A percentile compares a stretch with the other conserved stretches of the same genome.
These are phyloP conservation scores for Conticribra guillardii DNA, from an alignment of 108 stramenopile species.

Conservation along the genomic window DNA sequence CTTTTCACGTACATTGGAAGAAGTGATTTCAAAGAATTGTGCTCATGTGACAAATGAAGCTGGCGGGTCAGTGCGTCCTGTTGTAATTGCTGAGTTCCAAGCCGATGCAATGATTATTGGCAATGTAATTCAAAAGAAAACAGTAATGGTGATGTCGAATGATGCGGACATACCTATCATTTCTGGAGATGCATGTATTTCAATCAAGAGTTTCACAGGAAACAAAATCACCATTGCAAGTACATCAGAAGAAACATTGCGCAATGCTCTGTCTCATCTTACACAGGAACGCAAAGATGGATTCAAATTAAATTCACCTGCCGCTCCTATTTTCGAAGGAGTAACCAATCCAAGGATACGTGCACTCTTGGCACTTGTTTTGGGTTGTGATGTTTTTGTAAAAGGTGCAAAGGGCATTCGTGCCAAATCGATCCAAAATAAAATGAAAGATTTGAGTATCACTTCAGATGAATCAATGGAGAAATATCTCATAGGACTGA, in stretches of 20 bases:
- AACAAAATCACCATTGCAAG: slow-evolving; percentile 7
- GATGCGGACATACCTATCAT: slow-evolving; percentile 31
- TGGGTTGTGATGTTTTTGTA: slow-evolving; percentile 30
- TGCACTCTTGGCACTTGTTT: slow-evolving; percentile 12
- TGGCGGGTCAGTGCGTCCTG: slow-evolving; percentile 17
- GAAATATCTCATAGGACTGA: no score
- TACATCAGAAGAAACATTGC: slow-evolving; percentile 4
- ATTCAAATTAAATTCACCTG: background rate
- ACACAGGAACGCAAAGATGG: background rate
- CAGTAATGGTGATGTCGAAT: slow-evolving; percentile 18
- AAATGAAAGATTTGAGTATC: background rate
- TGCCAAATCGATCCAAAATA: background rate
- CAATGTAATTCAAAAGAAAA: background rate
- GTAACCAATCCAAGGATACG: background rate
- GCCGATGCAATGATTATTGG: slow-evolving; percentile 32
- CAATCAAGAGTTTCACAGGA: slow-evolving; percentile 20
- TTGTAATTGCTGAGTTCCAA: slow-evolving; percentile 33
- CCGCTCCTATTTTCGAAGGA: slow-evolving; percentile 26
- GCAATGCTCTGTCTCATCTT: background rate
- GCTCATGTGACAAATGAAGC: slow-evolving; percentile 15
- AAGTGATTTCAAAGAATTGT: slow-evolving; percentile 1
- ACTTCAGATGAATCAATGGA: no score
- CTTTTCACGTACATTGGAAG: slow-evolving; percentile 5
- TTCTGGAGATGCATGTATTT: slow-evolving; percentile 22
- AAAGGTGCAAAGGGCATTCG: background rate